Base-by-base conservation (phyloP, 768 basidiomycete genomes). In the Cystobasidium tubakii region DNA sequence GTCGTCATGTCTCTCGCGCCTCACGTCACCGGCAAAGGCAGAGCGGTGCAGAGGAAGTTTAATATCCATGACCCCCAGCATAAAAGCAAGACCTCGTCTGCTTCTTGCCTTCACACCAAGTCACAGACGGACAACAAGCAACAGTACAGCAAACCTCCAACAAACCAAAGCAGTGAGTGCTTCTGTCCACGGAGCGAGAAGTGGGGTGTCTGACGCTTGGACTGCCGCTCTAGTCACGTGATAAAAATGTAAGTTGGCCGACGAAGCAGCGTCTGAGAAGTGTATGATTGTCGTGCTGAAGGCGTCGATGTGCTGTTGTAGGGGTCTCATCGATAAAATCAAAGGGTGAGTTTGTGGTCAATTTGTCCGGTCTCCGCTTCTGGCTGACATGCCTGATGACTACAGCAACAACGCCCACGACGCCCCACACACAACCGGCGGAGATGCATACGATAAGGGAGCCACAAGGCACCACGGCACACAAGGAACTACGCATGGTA, bases 271-370 rank as follows among this genome's bases (percentile, higher is more conserved):
- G 12, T 10, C 21, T 64, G 27, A 31, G n/a, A 27, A 17, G 10
- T 39, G 25, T 36, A n/a, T 39, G n/a, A 31, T 25, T 29, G 31
- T 43, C 27, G 17, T 39, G 33, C 29, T 62, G 15, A 34, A 9
- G n/a, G 25, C 44, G 3, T 10, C 21, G 39, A 21, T 10, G 1
- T 33, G 4, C 6, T 6, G 12, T 15, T 33, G 25, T 43, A 67
- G 27, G 66, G 66, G 66, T 53, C 39, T 67, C 43, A 50, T 67
- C 33, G 66, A 67, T 27, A 67, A 67, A 43, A 43, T 67, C 39
- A 67, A 67, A 42, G 66, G 66, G 29, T 29, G 34, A 50, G 42
- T 1, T 9, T 10, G 12, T 33, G 39, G n/a, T n/a, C n/a, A n/a
- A n/a, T n/a, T 33, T 65, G n/a, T 23, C 12, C 4, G 63, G 33